Evolutionary conservation across 202 grass and related monocot genomes (phyloP), one percentile per base, ranked within the genome.

Genomic region (Tripidium arundinaceum): DNA sequence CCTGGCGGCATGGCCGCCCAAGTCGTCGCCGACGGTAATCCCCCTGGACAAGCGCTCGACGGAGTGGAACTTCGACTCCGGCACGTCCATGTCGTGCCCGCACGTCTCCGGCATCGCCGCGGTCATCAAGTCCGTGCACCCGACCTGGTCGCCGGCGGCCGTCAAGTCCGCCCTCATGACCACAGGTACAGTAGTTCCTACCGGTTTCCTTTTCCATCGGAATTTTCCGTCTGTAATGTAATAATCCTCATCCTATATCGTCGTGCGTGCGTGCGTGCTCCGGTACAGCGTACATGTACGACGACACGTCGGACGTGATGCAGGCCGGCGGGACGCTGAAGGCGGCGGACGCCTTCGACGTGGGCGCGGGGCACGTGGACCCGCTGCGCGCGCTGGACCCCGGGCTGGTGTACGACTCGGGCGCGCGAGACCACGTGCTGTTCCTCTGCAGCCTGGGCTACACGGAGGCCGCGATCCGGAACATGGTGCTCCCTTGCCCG

Each of bases 41-140:
- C 87, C 85, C 0, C 78, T 88, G 47, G 90, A 97, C 72, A 43
- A 61, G 52, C 90, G 90, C 12, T 83, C 81, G 8, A 85, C 87
- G 21, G 8, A 28, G 9, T 97, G 88, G 87, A 97, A 97, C 90
- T 80, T 97, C 43, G 89, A 89, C 43, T 89, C 94, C 1, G 87
- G 94, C 5, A 97, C 91, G 37, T 94, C 94, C 62, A 94, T 97
- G 94, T 88, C 89, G 29, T 94, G 89, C 80, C 94, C 91, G 1
- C 91, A 97, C 77, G 87, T 92, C n/a, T 83, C 89, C 27, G 91
- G 91, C 84, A 75, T 92, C 72, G 94, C 79, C 29, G 94, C 89
- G 2, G 11, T 97, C 69, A 34, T 97, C 69, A 94, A 58, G 59
- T 87, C 85, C 33, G 76, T 68, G 21, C 94, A 92, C 78, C 94